These are phyloP conservation scores for Suhomyces bokatorum DNA, from an alignment of 1,139 yeast genomes.

Conservation along the genomic window DNA sequence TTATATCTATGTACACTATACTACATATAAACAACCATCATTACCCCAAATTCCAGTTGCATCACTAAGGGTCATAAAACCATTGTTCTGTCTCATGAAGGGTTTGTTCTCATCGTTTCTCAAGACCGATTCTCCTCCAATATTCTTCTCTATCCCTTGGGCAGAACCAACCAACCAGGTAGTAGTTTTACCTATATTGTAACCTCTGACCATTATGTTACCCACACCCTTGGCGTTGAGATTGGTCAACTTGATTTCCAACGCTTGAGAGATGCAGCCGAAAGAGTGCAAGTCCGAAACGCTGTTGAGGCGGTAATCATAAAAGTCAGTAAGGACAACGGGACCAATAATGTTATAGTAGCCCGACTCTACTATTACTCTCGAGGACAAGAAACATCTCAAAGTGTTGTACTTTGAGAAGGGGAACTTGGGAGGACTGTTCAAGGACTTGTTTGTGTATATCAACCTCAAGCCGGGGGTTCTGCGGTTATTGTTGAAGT, in stretches of 20 bases:
- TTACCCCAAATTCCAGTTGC: slow-evolving; percentile 62
- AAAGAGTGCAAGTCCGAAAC: slow-evolving; percentile 21
- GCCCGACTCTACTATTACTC: slow-evolving; percentile 56
- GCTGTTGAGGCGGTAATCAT: slow-evolving; percentile 55
- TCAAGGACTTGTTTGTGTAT: slow-evolving; percentile 33
- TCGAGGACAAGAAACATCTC: slow-evolving; percentile 48
- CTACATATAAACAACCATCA: slow-evolving; percentile 69
- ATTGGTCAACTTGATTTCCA: slow-evolving; percentile 49
- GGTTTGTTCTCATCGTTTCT: slow-evolving; percentile 24
- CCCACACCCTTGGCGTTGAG: slow-evolving; percentile 43
- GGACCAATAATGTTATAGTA: slow-evolving; percentile 56
- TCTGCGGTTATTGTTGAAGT: slow-evolving; percentile 13
- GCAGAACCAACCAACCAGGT: slow-evolving; percentile 17
- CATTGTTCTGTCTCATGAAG: slow-evolving; percentile 47
- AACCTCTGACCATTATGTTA: slow-evolving; percentile 60
- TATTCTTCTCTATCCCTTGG: slow-evolving; percentile 12
- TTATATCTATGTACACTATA: slow-evolving; percentile 10
- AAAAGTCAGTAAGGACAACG: slow-evolving; percentile 55
- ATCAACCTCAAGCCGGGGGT: slow-evolving; percentile 37
- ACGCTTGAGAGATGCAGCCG: slow-evolving; percentile 53
- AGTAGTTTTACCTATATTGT: slow-evolving; percentile 56
- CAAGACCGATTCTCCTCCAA: slow-evolving; percentile 4
- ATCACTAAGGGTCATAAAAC: slow-evolving; percentile 56
- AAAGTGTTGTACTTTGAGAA: slow-evolving; percentile 40
- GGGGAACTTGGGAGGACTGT: slow-evolving; percentile 17